Percentiles rank a stretch among this genome's conserved stretches.
These are phyloP conservation scores for Candida hispaniensis DNA, from an alignment of 805 yeast species.

Conservation along the genomic window DNA sequence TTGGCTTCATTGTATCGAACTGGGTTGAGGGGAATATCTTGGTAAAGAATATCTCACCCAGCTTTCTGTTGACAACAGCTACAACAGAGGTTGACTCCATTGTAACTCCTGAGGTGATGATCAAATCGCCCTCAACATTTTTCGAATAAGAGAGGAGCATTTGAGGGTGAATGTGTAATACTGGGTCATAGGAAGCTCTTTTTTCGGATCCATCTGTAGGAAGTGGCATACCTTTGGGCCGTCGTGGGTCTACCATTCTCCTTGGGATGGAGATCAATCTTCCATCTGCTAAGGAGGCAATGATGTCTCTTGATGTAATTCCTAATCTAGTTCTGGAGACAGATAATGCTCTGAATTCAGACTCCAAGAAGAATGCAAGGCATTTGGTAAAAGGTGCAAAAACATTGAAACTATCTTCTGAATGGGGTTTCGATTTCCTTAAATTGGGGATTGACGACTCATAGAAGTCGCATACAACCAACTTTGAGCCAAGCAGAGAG, in stretches of 20 bases:
- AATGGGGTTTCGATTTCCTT: slow-evolving; percentile 28
- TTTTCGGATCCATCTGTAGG: slow-evolving; percentile 47
- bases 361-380: slow-evolving; percentile 48
- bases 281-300: slow-evolving; percentile 50
- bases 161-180: slow-evolving; percentile 40
- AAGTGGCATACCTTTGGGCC: slow-evolving; percentile 47
- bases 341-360: slow-evolving; percentile 45
- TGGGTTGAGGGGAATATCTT: slow-evolving; percentile 70
- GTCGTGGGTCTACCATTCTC: slow-evolving; percentile 52
- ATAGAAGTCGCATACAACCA: slow-evolving; percentile 69
- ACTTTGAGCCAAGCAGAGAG: slow-evolving; percentile 39
- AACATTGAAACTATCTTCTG: slow-evolving; percentile 28
- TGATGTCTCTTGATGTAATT: slow-evolving; percentile 54
- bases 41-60: slow-evolving; percentile 67
- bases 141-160: slow-evolving; percentile 44
- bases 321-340: slow-evolving; percentile 53
- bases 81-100: slow-evolving; percentile 69
- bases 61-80: slow-evolving; percentile 35
- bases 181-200: slow-evolving; percentile 57
- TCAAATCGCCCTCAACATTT: slow-evolving; percentile 29
- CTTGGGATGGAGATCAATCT: slow-evolving; percentile 65
- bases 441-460: slow-evolving; percentile 50
- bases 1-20: slow-evolving; percentile 60
- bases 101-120: slow-evolving; percentile 49
- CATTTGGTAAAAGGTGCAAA: slow-evolving; percentile 40